phyloP scores from a whole-genome alignment of 768 basidiomycete species.

The Tylopilus rubrobrunneus region DNA sequence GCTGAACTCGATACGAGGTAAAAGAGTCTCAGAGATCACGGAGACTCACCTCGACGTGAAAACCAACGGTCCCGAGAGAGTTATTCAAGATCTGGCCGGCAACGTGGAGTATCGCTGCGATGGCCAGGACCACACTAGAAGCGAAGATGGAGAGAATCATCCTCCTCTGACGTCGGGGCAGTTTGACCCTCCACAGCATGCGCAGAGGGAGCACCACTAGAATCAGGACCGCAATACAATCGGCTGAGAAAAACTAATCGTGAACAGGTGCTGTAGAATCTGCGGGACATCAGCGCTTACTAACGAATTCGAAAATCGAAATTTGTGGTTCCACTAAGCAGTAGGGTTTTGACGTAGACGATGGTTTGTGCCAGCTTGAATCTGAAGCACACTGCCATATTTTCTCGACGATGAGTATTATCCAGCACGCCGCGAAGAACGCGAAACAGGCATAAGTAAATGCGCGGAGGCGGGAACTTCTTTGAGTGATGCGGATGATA shows the following conservation, averaged over 20 bases:
- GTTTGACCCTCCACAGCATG: constrained; percentile 21
- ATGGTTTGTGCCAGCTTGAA: no score
- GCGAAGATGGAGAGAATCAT: constrained; percentile 22
- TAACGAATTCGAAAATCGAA: no score
- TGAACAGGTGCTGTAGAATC: no score
- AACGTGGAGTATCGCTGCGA: constrained; percentile 14
- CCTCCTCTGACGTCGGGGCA: constrained; percentile 16
- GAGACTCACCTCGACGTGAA: constrained; percentile 17
- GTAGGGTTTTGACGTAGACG: no score
- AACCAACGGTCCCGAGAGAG: constrained; percentile 4
- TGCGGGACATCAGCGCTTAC: no score
- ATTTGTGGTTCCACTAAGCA: no score
- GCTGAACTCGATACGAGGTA: not conserved
- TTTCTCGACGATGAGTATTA: no score
- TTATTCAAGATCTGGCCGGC: constrained; percentile 9
- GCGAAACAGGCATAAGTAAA: no score
- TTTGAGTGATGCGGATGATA: no score
- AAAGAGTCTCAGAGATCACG: not conserved
- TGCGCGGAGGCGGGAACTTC: no score
- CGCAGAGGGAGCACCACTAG: constrained; percentile 17
- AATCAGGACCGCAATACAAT: constrained; percentile 13
- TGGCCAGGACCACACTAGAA: constrained; percentile 15
- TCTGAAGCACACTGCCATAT: no score
- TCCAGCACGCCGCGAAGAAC: no score
- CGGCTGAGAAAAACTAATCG: not conserved